Base-by-base conservation (phyloP, 345 rosid species). In the Eutrema japonicum region DNA sequence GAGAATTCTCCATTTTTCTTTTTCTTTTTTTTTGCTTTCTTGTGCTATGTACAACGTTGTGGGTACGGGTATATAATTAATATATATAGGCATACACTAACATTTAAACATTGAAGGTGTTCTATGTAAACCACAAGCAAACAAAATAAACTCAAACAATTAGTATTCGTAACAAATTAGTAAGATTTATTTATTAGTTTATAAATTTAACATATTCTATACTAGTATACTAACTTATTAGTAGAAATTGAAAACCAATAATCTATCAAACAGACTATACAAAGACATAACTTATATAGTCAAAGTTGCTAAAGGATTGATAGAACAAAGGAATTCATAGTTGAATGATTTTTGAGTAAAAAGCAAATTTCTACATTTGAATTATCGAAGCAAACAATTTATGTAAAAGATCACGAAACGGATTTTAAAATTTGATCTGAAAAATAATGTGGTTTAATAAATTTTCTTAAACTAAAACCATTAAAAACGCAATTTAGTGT, bases 41-140 rank as follows among this genome's bases (percentile, higher is more conserved):
- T 66, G 72, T 42, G 68, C 59, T 54, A 38, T 61, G 66, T 43
- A 67, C 72, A 18, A 74, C 54, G 30, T 61, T 77, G 62, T 82
- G 77, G 65, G 29, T 65, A 45, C 69, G 66, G 18, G 55, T 71
- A 51, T 83, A 79, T 84, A 79, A 72, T 2, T 84, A 79, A 72
- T 2, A 51, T 0, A 56, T 26, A 32, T 32, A 32, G 1, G 33
- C 33, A 56, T 30, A 30, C 66, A 33, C 47, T 12, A 49, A 37
- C 26, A 46, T 5, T 2, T 33, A 33, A 49, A 16, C 11, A 40
- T 14, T 52, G 38, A 36, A 10, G 16, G 7, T 47, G 8, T 46
- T 70, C 11, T 46, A 70, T 10, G 56, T 58, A 58, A 59, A 70
- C 41, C 4, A 37, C 8, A 37, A 33, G 73, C 45, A 59, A 38